Evolutionary conservation across 1,139 yeast species (phyloP).

Genomic region (Hemisphaericaspora lyxosophila): DNA sequence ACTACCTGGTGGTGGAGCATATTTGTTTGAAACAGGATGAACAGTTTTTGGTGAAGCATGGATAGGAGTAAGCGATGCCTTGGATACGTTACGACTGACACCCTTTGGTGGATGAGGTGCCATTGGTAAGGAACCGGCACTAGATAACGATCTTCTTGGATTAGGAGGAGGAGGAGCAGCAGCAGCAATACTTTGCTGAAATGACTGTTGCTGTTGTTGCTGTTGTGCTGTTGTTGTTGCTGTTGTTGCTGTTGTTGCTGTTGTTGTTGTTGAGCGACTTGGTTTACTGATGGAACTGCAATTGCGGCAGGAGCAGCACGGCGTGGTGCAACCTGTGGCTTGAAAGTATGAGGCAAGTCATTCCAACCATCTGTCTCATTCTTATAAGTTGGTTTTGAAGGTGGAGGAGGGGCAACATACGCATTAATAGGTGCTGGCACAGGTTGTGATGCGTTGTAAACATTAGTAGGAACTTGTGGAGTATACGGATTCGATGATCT

Average conservation of each 20-base stretch:
- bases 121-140: slow-evolving; percentile 10
- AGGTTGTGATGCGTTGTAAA: slow-evolving; percentile 20
- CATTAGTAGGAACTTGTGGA: slow-evolving; percentile 19
- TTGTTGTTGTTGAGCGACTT: slow-evolving; percentile 26
- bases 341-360: slow-evolving; percentile 77
- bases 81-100: slow-evolving; percentile 29
- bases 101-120: slow-evolving; percentile 42
- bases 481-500: slow-evolving; percentile 29
- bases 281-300: slow-evolving; percentile 21
- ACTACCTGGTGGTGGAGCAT: slow-evolving; percentile 39
- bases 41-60: slow-evolving; percentile 23
- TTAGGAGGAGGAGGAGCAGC: slow-evolving; percentile 23
- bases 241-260: slow-evolving; percentile 33
- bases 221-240: slow-evolving; percentile 18
- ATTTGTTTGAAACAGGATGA: slow-evolving; percentile 27
- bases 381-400: slow-evolving; percentile 44
- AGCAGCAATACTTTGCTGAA: slow-evolving; percentile 18
- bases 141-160: slow-evolving; percentile 3
- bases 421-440: slow-evolving; percentile 14
- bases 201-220: slow-evolving; percentile 28
- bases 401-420: slow-evolving; percentile 35
- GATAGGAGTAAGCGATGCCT: slow-evolving; percentile 20
- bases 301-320: slow-evolving; percentile 52
- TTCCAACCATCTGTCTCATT: slow-evolving; percentile 88
- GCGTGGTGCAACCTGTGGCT: slow-evolving; percentile 46